Conservation (phyloP, 1,139 yeast species). For the Suzukiozyma palmioleophila region DNA sequence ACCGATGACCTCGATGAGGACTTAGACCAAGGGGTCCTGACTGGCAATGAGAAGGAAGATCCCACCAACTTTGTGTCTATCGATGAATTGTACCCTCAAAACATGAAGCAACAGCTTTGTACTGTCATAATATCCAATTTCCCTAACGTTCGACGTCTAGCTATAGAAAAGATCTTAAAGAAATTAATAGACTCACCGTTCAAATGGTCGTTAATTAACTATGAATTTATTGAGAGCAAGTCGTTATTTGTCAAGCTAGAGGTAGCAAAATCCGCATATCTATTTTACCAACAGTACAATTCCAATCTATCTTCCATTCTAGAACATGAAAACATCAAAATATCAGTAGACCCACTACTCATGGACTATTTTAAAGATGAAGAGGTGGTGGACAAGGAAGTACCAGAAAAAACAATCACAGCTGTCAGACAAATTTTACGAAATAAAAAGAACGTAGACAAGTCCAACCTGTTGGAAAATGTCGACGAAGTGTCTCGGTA, state of each 20-base stretch:
- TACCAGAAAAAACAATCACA: conserved; percentile 6
- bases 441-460: conserved; percentile 19
- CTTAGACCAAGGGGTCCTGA: conserved; percentile 1
- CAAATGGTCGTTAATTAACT: conserved; percentile 25
- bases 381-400: conserved; percentile 4
- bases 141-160: conserved; percentile 24
- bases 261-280: conserved; percentile 10
- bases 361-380: conserved; percentile 1
- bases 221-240: conserved; percentile 23
- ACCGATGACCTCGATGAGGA: conserved; percentile 5
- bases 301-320: background rate
- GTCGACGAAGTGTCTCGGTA: conserved; percentile 32
- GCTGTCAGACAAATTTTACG: conserved; percentile 15
- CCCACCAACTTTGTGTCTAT: conserved; percentile 18
- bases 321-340: conserved; percentile 2
- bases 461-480: conserved; percentile 22
- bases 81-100: conserved; percentile 24
- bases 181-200: conserved; percentile 12
- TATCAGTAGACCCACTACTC: conserved; percentile 5
- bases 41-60: conserved; percentile 12
- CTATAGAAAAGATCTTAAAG: conserved; percentile 26
- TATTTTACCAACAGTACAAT: conserved; percentile 1
- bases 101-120: conserved; percentile 34
- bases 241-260: conserved; percentile 25
- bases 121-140: conserved; percentile 32